A percentile compares a stretch with the other conserved stretches of the same genome.
Evolutionary conservation across 1,139 yeast genomes (phyloP).

Genomic region (Geotrichum aggregatum): DNA sequence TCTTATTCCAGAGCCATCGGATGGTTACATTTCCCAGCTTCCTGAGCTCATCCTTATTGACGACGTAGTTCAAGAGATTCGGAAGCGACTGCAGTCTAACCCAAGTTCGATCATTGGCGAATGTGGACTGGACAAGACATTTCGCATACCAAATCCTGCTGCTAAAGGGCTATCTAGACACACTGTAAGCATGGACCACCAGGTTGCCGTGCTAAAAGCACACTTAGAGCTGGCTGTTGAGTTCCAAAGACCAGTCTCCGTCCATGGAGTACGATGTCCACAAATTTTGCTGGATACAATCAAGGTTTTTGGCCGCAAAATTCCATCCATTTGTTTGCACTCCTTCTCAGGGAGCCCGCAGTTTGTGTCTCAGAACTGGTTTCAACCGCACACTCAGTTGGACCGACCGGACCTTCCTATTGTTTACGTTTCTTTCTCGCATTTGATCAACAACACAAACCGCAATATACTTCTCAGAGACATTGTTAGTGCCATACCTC

Average conservation of each 20-base stretch:
- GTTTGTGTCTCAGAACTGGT: slow-evolving; percentile 54
- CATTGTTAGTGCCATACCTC: slow-evolving; percentile 39
- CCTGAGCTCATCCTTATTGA: slow-evolving; percentile 59
- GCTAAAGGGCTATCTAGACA: slow-evolving; percentile 39
- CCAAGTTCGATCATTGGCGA: slow-evolving; percentile 62
- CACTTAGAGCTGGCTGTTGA: slow-evolving; percentile 56
- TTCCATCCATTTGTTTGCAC: slow-evolving; percentile 57
- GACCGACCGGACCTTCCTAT: slow-evolving; percentile 19
- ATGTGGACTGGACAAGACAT: slow-evolving; percentile 77
- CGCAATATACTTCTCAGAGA: slow-evolving; percentile 30
- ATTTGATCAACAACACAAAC: slow-evolving; percentile 50
- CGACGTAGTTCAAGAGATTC: slow-evolving; percentile 40
- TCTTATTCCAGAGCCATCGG: slow-evolving; percentile 42
- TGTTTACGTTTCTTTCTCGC: slow-evolving; percentile 53
- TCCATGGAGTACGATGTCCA: slow-evolving; percentile 83
- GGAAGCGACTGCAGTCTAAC: slow-evolving; percentile 32
- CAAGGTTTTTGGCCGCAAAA: slow-evolving; percentile 19
- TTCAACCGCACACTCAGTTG: slow-evolving; percentile 30
- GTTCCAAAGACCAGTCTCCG: slow-evolving; percentile 52
- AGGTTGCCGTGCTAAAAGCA: slow-evolving; percentile 46
- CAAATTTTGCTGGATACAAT: slow-evolving; percentile 53
- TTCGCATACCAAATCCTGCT: slow-evolving; percentile 58
- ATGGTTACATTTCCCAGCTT: slow-evolving; percentile 46
- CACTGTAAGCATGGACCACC: slow-evolving; percentile 61
- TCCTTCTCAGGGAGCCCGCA: slow-evolving; percentile 83